Base-by-base conservation (phyloP, 305 asterid species). In the Ajuga reptans region DNA sequence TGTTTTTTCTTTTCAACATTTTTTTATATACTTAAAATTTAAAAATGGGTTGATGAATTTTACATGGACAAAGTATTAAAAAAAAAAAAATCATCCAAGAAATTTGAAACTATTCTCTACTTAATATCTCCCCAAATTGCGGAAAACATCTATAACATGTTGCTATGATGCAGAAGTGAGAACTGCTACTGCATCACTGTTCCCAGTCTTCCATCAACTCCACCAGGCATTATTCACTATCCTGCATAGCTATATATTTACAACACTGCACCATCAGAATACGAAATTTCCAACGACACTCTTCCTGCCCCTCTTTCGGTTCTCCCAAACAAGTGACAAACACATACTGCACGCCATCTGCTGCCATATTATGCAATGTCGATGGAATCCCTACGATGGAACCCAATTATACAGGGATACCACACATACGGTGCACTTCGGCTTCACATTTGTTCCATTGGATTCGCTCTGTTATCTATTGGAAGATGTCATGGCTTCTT, bases 401-500 rank as follows among this genome's bases (percentile, higher is more conserved):
- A 62, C 11, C 36, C 56, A 5, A 52, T 2, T 36, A 9, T 18
- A 29, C 56, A 53, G 14, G 9, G 21, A 52, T 51, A 15, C 36
- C 57, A 21, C 7, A 49, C 6, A 41, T 2, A 27, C 21, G 1
- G 16, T 42, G 72, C 4, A 5, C 42, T 31, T 49, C 53, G 6
- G 14, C 27, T 47, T 46, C 64, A 51, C 27, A n/a, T 65, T 57
- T 64, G 52, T 34, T 24, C 72, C 54, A 6, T 33, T 39, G 10
- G 31, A 27, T n/a, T 45, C 42, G 36, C 17, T 7, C 66, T 54
- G 66, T 63, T 76, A 85, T 67, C 60, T 68, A 31, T 55, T 51
- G 11, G 81, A 45, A 55, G 87, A 63, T 9, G 45, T 39, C 89
- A 90, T 85, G 66, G 86, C 78, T 75, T 90, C 92, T 82, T 92